These are phyloP conservation scores for Populus hybrid DNA, from an alignment of 441 rosid genomes.

Conservation along the genomic window DNA sequence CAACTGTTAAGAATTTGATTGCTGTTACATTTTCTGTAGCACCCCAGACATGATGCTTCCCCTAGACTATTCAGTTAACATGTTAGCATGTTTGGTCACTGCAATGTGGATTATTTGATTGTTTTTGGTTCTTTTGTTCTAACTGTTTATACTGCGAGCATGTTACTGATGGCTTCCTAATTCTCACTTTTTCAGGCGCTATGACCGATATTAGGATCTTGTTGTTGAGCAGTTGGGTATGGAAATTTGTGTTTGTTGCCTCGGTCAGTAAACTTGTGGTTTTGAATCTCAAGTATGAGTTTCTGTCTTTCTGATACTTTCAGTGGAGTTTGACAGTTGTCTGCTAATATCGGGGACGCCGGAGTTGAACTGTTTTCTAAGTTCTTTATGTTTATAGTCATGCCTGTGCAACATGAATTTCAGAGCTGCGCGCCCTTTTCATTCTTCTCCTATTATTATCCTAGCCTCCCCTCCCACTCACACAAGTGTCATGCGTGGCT, in stretches of 20 bases:
- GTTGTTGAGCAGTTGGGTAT: constrained; percentile 21
- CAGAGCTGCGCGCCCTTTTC: neutral
- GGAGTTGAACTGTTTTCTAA: neutral
- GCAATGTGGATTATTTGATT: neutral
- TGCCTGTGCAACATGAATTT: neutral
- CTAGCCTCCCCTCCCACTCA: neutral
- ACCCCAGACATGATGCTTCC: neutral
- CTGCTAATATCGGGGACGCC: constrained; percentile 12
- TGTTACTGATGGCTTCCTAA: neutral
- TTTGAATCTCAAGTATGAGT: constrained; percentile 12
- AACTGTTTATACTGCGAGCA: neutral
- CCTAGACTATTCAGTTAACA: neutral
- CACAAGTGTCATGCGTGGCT: neutral
- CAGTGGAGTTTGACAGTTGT: constrained; percentile 20
- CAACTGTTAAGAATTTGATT: neutral
- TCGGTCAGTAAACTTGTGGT: constrained; percentile 23
- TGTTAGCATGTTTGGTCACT: neutral
- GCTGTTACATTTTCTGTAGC: neutral
- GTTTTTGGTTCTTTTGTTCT: neutral
- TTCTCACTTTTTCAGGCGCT: constrained; percentile 36
- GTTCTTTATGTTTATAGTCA: neutral
- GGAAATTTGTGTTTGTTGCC: constrained; percentile 9
- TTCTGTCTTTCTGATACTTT: constrained; percentile 18
- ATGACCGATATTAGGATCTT: constrained; percentile 43
- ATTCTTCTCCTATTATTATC: neutral